Conservation (phyloP, 495 filamentous ascomycete genomes). For the Choiromyces venosus region DNA sequence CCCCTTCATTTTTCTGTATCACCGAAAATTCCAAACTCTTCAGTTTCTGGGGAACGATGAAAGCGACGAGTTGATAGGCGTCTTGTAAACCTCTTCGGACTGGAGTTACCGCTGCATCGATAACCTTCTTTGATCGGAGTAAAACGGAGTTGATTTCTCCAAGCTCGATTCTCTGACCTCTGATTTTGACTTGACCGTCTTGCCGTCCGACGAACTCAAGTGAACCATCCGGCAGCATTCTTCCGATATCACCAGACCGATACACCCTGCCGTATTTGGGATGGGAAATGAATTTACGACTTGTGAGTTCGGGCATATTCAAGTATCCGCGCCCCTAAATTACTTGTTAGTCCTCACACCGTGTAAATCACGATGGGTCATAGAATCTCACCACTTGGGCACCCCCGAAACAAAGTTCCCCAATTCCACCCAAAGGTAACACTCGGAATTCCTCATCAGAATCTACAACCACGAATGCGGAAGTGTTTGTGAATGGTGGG, state of each 20-base stretch:
- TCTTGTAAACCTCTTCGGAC: slow-evolving; percentile 38
- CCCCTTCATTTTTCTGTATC: slow-evolving; percentile 14
- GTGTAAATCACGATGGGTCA: not conserved
- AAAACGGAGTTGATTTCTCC: slow-evolving; percentile 66
- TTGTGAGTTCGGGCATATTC: slow-evolving; percentile 52
- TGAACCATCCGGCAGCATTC: slow-evolving; percentile 61
- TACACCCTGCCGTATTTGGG: slow-evolving; percentile 62
- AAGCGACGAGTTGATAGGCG: slow-evolving; percentile 50
- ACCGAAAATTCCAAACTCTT: slow-evolving; percentile 20
- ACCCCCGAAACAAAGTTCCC: slow-evolving; percentile 80
- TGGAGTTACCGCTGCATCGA: slow-evolving; percentile 55
- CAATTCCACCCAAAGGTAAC: slow-evolving; percentile 61
- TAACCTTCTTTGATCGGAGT: slow-evolving; percentile 45
- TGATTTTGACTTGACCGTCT: slow-evolving; percentile 50
- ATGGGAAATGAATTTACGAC: slow-evolving; percentile 60
- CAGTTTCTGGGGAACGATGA: slow-evolving; percentile 35
- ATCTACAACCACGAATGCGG: slow-evolving; percentile 57
- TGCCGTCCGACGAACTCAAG: slow-evolving; percentile 46
- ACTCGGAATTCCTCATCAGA: slow-evolving; percentile 44
- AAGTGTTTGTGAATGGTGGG: slow-evolving; percentile 61
- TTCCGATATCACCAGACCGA: slow-evolving; percentile 64
- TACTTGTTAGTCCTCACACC: not conserved
- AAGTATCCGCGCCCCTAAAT: slow-evolving; percentile 59
- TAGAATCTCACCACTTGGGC: slow-evolving; percentile 56
- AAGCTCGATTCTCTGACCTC: slow-evolving; percentile 52